phyloP scores from a whole-genome alignment of 345 rosid species.

The rapeseed (Brassica napus) region DNA sequence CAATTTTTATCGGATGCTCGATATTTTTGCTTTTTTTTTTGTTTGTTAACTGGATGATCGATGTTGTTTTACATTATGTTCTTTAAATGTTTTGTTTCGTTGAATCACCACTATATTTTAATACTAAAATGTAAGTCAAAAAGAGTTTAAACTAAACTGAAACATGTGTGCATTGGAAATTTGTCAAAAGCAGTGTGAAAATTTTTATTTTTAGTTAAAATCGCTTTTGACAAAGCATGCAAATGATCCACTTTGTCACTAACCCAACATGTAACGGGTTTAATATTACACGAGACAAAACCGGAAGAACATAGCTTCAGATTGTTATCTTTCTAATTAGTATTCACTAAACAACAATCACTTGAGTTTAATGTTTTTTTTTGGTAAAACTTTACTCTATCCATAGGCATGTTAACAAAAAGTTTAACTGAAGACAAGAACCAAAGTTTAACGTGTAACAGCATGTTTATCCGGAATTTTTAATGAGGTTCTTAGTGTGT shows the following conservation, averaged over 20 bases:
- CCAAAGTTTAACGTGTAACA: neutral
- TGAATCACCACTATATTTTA: neutral
- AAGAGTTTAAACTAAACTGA: neutral
- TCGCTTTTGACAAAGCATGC: constrained; percentile 34
- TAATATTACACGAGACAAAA: constrained; percentile 30
- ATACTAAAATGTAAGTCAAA: neutral
- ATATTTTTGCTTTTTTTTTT: too few relatives aligned
- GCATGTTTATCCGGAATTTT: too few relatives aligned
- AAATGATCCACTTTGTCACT: constrained; percentile 33
- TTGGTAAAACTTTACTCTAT: neutral
- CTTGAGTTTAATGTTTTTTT: neutral
- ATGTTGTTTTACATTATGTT: neutral
- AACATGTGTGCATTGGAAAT: constrained; percentile 11
- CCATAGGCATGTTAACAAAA: neutral
- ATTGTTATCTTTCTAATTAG: neutral
- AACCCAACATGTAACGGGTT: constrained; percentile 31
- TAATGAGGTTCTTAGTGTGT: too few relatives aligned
- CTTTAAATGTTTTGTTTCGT: neutral
- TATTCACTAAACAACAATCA: neutral
- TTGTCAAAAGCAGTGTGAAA: constrained; percentile 41
- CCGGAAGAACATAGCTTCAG: neutral
- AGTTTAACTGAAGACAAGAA: neutral
- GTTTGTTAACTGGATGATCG: neutral
- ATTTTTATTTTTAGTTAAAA: constrained; percentile 17
- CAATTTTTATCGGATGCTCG: neutral